Evolutionary conservation across 441 rosid species (phyloP).

Genomic region (Caryocar brasiliense): DNA sequence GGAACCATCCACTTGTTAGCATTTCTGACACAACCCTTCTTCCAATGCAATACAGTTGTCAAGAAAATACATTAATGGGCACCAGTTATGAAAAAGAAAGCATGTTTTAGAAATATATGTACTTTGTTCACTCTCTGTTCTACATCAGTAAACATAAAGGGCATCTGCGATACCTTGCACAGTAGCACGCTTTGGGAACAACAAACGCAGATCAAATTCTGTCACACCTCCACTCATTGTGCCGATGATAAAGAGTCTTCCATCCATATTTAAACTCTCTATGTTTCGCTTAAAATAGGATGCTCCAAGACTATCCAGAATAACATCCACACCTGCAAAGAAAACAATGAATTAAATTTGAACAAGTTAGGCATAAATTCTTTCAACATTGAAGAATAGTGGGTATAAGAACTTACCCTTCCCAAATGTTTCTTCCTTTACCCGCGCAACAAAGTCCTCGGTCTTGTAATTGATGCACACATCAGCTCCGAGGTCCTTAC

Average conservation of each 20-base stretch:
- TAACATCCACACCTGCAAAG: conserved; percentile 61
- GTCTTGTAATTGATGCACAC: conserved; percentile 80
- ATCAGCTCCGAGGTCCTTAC: conserved; percentile 78
- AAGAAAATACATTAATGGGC: too few species aligned
- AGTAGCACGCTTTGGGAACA: conserved; percentile 62
- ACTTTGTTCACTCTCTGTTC: too few species aligned
- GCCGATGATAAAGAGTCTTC: conserved; percentile 72
- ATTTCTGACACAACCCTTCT: too few species aligned
- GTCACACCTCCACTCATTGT: conserved; percentile 54
- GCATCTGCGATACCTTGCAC: conserved; percentile 54
- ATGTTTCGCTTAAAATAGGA: conserved; percentile 64
- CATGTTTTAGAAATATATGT: too few species aligned
- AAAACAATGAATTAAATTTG: neutral
- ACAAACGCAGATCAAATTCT: conserved; percentile 37
- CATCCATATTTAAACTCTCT: conserved; percentile 61
- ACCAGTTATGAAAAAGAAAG: too few species aligned
- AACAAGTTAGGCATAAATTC: neutral
- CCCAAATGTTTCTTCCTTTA: conserved; percentile 61
- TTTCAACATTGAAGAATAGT: neutral
- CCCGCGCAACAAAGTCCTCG: conserved; percentile 70
- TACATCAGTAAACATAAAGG: neutral
- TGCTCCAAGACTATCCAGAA: conserved; percentile 76
- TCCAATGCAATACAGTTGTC: too few species aligned
- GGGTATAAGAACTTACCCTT: conserved; percentile 32
- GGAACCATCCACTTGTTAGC: too few species aligned